Evolutionary conservation across 805 yeast genomes (phyloP).

Genomic region (Pichia pseudocactophila): DNA sequence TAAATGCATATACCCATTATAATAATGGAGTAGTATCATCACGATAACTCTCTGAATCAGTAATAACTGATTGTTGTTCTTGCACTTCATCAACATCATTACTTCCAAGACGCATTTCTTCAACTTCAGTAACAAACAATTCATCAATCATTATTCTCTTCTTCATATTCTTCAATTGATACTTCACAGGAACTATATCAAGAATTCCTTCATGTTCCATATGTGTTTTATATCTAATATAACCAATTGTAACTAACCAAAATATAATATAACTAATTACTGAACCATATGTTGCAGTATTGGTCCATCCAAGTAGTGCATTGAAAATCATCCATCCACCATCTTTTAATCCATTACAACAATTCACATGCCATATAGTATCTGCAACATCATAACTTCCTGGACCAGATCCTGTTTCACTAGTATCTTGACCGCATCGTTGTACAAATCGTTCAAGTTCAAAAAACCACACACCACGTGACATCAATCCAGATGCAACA

Average conservation of each 20-base stretch:
- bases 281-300: conserved; percentile 86
- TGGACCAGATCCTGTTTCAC: conserved; percentile 87
- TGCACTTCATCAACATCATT: not conserved
- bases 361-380: conserved; percentile 90
- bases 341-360: conserved; percentile 89
- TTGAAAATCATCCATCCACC: conserved; percentile 89
- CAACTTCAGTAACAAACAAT: conserved; percentile 19
- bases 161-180: conserved; percentile 49
- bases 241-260: conserved; percentile 49
- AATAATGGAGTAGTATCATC: conserved; percentile 1
- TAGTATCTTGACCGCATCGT: conserved; percentile 74
- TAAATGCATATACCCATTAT: not conserved
- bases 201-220: conserved; percentile 53
- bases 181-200: conserved; percentile 51
- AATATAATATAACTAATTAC: conserved; percentile 62
- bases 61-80: too few species aligned
- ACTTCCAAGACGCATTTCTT: conserved; percentile 10
- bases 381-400: conserved; percentile 78
- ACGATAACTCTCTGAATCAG: not conserved
- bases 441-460: conserved; percentile 72
- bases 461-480: conserved; percentile 85
- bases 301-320: conserved; percentile 90
- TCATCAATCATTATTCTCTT: conserved; percentile 28
- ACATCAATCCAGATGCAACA: conserved; percentile 79
- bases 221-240: conserved; percentile 32